Conservation (phyloP, 495 filamentous ascomycete species). For the Hapsidospora chrysogenum region DNA sequence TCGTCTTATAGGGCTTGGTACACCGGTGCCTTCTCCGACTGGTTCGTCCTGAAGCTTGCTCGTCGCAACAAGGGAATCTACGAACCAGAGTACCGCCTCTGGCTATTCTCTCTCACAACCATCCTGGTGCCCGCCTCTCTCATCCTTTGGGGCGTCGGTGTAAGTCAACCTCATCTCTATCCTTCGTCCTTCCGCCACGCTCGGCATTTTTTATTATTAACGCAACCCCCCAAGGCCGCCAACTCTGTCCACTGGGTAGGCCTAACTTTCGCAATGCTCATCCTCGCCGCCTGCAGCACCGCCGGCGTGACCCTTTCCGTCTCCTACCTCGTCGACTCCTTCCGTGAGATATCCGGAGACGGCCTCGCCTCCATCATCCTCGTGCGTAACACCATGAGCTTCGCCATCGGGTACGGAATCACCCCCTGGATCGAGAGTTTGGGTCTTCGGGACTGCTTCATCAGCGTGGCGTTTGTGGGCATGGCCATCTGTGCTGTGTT, state of each 20-base stretch:
- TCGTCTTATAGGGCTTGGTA: slow-evolving; percentile 6
- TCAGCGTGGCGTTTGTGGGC: slow-evolving; percentile 42
- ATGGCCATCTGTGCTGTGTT: slow-evolving; percentile 36
- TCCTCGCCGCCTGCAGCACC: slow-evolving; percentile 38
- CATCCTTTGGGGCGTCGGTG: slow-evolving; percentile 51
- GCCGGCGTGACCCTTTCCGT: slow-evolving; percentile 42
- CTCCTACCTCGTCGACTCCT: slow-evolving; percentile 47
- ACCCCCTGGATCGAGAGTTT: slow-evolving; percentile 45
- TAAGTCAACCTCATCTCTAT: neutral
- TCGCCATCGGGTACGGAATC: slow-evolving; percentile 30
- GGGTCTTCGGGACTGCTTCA: slow-evolving; percentile 46
- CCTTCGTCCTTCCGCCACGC: neutral
- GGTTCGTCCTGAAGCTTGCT: slow-evolving; percentile 38
- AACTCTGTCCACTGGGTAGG: slow-evolving; percentile 46
- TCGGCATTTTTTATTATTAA: neutral
- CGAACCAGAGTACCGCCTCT: slow-evolving; percentile 46
- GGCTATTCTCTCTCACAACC: slow-evolving; percentile 39
- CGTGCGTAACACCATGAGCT: slow-evolving; percentile 48
- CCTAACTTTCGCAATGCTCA: slow-evolving; percentile 43
- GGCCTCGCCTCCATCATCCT: slow-evolving; percentile 31
- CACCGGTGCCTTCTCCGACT: slow-evolving; percentile 35
- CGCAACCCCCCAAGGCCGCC: slow-evolving; percentile 19
- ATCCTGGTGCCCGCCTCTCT: slow-evolving; percentile 38
- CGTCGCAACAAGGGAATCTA: slow-evolving; percentile 44
- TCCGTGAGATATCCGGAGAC: slow-evolving; percentile 38